Percentiles rank a stretch among this genome's conserved stretches.
Evolutionary conservation across 1,284 basidiomycete species (phyloP).

Genomic region (Butyriboletus appendiculatus): DNA sequence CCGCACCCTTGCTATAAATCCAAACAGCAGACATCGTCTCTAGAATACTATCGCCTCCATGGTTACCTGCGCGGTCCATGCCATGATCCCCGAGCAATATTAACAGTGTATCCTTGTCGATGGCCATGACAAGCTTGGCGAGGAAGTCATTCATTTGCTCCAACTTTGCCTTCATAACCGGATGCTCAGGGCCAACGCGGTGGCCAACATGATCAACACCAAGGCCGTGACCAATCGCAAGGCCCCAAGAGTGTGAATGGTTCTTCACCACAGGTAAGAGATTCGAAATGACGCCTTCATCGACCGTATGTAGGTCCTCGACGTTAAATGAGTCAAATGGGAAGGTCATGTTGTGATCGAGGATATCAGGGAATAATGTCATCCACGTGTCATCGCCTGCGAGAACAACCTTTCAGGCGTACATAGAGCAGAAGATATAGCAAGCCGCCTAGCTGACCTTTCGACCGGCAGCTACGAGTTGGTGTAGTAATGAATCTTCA

Average conservation of each 20-base stretch:
- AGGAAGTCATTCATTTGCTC: constrained; percentile 87
- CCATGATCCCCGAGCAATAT: constrained; percentile 96
- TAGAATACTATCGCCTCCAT: constrained; percentile 88
- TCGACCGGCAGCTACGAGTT: constrained; percentile 55
- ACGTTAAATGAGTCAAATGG: constrained; percentile 99
- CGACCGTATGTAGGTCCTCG: constrained; percentile 96
- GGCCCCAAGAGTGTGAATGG: constrained; percentile 62
- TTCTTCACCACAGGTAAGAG: constrained; percentile 53
- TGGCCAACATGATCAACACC: constrained; percentile 98
- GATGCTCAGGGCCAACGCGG: constrained; percentile 87
- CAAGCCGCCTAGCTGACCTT: constrained; percentile 44
- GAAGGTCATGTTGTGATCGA: constrained; percentile 70
- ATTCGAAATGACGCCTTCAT: constrained; percentile 91
- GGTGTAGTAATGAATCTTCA: constrained; percentile 84
- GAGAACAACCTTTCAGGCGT: constrained; percentile 61
- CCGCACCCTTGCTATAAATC: constrained; percentile 81
- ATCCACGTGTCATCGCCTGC: constrained; percentile 99
- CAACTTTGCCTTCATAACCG: constrained; percentile 85
- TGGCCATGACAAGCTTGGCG: constrained; percentile 59
- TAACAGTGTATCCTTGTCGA: constrained; percentile 84
- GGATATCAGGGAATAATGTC: constrained; percentile 80
- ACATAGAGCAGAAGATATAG: constrained; percentile 2
- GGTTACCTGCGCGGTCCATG: constrained; percentile 95
- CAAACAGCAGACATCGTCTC: constrained; percentile 90
- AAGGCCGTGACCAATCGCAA: constrained; percentile 93